These are phyloP conservation scores for Xylaria sp. DNA, from an alignment of 2,329 filamentous ascomycete genomes.

Conservation along the genomic window DNA sequence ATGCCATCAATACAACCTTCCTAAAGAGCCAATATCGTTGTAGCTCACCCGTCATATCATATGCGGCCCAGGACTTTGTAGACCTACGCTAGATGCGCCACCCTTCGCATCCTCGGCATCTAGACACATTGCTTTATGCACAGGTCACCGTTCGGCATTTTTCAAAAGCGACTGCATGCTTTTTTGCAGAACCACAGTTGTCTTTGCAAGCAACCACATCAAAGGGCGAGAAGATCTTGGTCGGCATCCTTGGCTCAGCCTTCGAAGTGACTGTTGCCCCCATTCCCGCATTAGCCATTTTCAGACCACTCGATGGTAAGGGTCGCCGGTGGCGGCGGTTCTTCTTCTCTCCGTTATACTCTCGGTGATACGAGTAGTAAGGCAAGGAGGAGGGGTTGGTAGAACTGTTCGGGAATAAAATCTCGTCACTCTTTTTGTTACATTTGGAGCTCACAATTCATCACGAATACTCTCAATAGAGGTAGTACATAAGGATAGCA, in stretches of 20 bases:
- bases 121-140: too few species aligned
- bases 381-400: constrained; percentile 1
- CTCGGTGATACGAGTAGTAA: constrained; percentile 49
- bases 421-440: constrained; percentile 13
- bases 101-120: too few species aligned
- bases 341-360: constrained; percentile 52
- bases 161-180: constrained; percentile 65
- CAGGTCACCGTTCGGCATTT: constrained; percentile 45
- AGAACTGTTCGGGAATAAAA: too few species aligned
- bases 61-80: too few species aligned
- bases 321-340: constrained; percentile 59
- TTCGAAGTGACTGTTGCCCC: constrained; percentile 73
- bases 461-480: constrained; percentile 33
- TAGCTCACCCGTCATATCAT: too few species aligned
- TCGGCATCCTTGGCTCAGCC: constrained; percentile 58
- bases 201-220: constrained; percentile 54
- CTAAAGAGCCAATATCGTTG: too few species aligned
- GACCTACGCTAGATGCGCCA: too few species aligned
- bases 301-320: constrained; percentile 69
- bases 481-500: constrained; percentile 32
- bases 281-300: constrained; percentile 69
- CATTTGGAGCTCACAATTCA: constrained; percentile 31
- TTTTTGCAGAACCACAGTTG: constrained; percentile 73
- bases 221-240: constrained; percentile 54
- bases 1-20: too few species aligned